Base-by-base conservation (phyloP, 169 alveolate genomes). In the Plasmodium gonderi region DNA sequence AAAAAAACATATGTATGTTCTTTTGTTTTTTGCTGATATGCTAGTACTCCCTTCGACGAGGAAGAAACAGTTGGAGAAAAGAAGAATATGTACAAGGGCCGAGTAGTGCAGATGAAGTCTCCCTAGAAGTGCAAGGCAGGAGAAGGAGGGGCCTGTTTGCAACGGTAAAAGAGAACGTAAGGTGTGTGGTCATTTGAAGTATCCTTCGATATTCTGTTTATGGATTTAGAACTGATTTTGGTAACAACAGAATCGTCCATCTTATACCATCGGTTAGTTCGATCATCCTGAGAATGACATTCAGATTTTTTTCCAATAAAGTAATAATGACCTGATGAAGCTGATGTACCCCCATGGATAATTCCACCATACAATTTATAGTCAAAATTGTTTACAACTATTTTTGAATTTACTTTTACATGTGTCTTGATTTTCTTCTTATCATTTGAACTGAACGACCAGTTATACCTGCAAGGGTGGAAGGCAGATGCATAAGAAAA, bases 251-350 rank as follows among this genome's bases (percentile, higher is more conserved):
- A 94, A 42, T 95, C 97, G 64, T 95, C 96, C 78, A 93, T 85
- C 54, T 91, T 80, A 72, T 95, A 89, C 97, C 97, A 95, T n/a
- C n/a, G n/a, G 36, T 69, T 42, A 47, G 77, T 82, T 49, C 29
- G 17, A 7, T 33, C 40, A 26, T 79, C 60, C 31, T 68, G 44
- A 11, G 67, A 64, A 20, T 68, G 38, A 36, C 74, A 3, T 76
- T 96, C 98, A 6, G 97, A 94, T 49, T 95, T 93, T 14, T 96
- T 78, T 17, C 98, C 98, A 8, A 96, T 85, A 81, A 94, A 96
- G 92, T 96, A 96, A 92, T 96, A 96, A 78, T 96, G 98, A 23
- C 98, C 98, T 2, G 96, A 92, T 36, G 95, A 77, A 7, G 97
- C 91, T 20, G 96, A 79, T 42, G 76, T 60, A 3, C 98, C 98